Percentiles rank a stretch among this genome's conserved stretches.
Evolutionary conservation across 2,329 filamentous ascomycete genomes (phyloP).

Genomic region (Exophiala xenobiotica): DNA sequence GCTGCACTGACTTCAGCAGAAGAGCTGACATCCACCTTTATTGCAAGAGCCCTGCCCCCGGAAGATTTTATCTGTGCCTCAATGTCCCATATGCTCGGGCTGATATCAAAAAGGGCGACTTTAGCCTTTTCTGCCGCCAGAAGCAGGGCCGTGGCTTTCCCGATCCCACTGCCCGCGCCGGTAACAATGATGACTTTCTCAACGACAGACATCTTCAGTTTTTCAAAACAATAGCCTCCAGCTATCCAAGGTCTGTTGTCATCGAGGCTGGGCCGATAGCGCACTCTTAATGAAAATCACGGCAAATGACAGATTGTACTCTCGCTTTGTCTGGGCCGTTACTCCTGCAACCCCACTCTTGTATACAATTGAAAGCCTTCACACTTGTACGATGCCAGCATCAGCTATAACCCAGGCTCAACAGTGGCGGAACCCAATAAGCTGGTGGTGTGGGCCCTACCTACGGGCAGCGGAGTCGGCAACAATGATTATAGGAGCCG

Average conservation of each 20-base stretch:
- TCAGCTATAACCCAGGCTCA: neutral
- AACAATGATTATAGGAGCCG: neutral
- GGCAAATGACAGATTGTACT: neutral
- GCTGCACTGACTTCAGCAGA: slow-evolving; percentile 7
- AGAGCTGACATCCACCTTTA: slow-evolving; percentile 10
- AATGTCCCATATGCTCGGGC: slow-evolving; percentile 8
- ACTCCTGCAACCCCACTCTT: neutral
- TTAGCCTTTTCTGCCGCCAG: slow-evolving; percentile 46
- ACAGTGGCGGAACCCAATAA: neutral
- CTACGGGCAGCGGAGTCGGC: neutral
- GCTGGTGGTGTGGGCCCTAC: neutral
- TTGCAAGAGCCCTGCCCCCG: slow-evolving; percentile 7
- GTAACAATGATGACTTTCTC: slow-evolving; percentile 15
- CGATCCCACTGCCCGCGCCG: slow-evolving; percentile 47
- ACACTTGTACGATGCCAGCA: neutral
- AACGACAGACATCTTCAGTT: slow-evolving; percentile 4
- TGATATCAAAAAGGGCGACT: slow-evolving; percentile 36
- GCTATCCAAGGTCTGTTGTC: neutral
- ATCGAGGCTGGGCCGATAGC: neutral
- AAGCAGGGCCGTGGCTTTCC: slow-evolving; percentile 48
- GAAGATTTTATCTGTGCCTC: slow-evolving; percentile 8
- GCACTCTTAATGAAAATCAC: neutral
- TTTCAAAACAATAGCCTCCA: neutral
- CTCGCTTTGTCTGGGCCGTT: too few relatives aligned
- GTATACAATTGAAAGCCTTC: neutral